A percentile compares a stretch with the other conserved stretches of the same genome.
Evolutionary conservation across 2,329 filamentous ascomycete genomes (phyloP).

Genomic region (Sporothrix pallida): DNA sequence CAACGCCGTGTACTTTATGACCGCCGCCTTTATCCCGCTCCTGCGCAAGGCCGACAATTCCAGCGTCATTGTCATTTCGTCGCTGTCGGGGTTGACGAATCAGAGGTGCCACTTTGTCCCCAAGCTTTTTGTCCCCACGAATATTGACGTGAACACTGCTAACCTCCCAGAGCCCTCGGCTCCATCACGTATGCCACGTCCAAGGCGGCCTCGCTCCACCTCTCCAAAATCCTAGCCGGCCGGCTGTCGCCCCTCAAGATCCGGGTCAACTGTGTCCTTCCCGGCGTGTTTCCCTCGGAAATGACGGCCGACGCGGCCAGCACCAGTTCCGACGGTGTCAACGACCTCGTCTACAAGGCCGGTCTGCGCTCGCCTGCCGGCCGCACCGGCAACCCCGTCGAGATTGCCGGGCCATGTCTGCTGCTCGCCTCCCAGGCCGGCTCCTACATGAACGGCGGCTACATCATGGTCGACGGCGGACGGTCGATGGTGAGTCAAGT

Average conservation of each 20-base stretch:
- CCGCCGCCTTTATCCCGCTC: not conserved
- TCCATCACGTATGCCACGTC: constrained; percentile 15
- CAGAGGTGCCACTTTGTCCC: not conserved
- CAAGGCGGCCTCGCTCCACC: not conserved
- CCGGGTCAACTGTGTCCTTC: not conserved
- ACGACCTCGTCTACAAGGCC: constrained; percentile 11
- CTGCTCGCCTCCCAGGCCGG: constrained; percentile 8
- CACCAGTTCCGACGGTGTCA: not conserved
- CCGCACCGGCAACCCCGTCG: not conserved
- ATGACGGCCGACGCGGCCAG: not conserved
- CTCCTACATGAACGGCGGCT: not conserved
- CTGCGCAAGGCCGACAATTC: constrained; percentile 5
- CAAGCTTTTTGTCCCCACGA: too few relatives aligned
- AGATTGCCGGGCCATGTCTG: constrained; percentile 2
- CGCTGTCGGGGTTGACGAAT: not conserved
- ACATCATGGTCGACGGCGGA: constrained; percentile 7
- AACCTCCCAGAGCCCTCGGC: not conserved
- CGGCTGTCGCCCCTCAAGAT: constrained; percentile 7
- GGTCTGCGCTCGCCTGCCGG: not conserved
- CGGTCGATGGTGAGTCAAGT: not conserved
- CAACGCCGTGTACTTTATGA: constrained; percentile 14
- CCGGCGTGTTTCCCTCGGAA: constrained; percentile 10
- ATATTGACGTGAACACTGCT: too few relatives aligned
- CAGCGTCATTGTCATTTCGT: constrained; percentile 22
- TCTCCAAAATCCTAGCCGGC: constrained; percentile 6